Conservation (phyloP, 106 monocot genomes). For the Narthecium ossifragum region DNA sequence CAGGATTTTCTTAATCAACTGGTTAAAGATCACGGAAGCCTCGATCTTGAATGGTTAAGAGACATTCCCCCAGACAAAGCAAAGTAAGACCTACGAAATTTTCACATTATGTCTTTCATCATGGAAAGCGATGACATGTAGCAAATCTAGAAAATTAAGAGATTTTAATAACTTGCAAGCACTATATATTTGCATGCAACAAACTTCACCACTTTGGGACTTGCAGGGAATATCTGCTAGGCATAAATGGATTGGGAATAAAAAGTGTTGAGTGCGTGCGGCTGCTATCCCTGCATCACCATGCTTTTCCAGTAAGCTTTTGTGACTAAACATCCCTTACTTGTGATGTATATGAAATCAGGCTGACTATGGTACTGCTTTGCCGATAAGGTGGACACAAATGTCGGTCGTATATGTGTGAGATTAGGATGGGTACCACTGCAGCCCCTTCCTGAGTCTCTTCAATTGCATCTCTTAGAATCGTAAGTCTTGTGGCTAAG, state of each 20-base stretch:
- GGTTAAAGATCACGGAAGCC: constrained; percentile 55
- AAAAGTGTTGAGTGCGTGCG: constrained; percentile 90
- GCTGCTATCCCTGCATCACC: constrained; percentile 59
- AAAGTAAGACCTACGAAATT: constrained; percentile 31
- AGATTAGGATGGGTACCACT: constrained; percentile 90
- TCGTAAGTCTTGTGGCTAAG: constrained; percentile 28
- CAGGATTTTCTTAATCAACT: constrained; percentile 49
- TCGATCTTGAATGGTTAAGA: constrained; percentile 68
- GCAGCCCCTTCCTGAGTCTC: constrained; percentile 66
- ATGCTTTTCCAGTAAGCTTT: constrained; percentile 69
- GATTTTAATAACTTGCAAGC: background rate
- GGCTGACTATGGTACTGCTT: background rate
- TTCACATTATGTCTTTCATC: background rate
- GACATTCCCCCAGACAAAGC: constrained; percentile 43
- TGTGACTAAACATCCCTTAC: background rate
- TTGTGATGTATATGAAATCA: background rate
- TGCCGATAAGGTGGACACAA: constrained; percentile 68
- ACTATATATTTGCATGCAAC: background rate
- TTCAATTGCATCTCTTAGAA: constrained; percentile 78
- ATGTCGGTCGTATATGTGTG: constrained; percentile 79
- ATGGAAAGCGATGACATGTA: background rate
- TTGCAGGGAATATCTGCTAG: constrained; percentile 74
- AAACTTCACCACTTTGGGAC: background rate
- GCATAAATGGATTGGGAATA: constrained; percentile 69
- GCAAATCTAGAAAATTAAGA: background rate